Conservation (phyloP, 805 yeast genomes). For the Schwanniomyces pseudopolymorphus region DNA sequence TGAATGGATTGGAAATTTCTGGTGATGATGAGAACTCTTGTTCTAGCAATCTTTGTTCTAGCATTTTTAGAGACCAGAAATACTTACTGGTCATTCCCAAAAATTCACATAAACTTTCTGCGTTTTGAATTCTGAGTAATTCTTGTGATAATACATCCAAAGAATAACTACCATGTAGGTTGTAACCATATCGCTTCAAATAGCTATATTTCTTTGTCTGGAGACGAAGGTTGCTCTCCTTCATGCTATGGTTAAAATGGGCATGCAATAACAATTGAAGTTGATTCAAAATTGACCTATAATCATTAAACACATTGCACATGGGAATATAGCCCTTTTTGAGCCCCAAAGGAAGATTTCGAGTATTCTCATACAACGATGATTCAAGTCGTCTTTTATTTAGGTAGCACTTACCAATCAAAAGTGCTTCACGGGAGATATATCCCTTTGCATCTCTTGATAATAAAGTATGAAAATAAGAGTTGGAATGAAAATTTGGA, state of each 20-base stretch:
- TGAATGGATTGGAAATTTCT: background rate
- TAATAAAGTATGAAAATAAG: slow-evolving; percentile 36
- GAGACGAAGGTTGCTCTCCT: background rate
- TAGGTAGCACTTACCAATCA: slow-evolving; percentile 35
- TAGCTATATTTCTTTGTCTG: slow-evolving; percentile 16
- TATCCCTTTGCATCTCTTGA: slow-evolving; percentile 35
- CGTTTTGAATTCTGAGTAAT: slow-evolving; percentile 12
- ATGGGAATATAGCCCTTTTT: slow-evolving; percentile 28
- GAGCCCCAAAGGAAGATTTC: slow-evolving; percentile 25
- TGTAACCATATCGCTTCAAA: slow-evolving; percentile 34
- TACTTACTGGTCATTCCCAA: slow-evolving; percentile 15
- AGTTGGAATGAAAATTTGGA: slow-evolving; percentile 33
- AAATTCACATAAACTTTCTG: slow-evolving; percentile 12
- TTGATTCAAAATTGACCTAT: slow-evolving; percentile 33
- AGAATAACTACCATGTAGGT: slow-evolving; percentile 30
- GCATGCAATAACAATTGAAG: slow-evolving; percentile 34
- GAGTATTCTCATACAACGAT: slow-evolving; percentile 6
- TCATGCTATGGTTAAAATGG: slow-evolving; percentile 11
- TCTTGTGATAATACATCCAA: slow-evolving; percentile 13
- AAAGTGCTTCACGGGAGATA: slow-evolving; percentile 31
- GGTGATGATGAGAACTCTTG: background rate
- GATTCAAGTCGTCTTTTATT: slow-evolving; percentile 13
- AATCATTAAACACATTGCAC: slow-evolving; percentile 18
- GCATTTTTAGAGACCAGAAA: slow-evolving; percentile 23
- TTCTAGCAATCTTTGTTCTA: slow-evolving; percentile 11